A percentile compares a stretch with the other conserved stretches of the same genome.
phyloP scores from a whole-genome alignment of 148 eudicot genomes.

The Arbutus unedo region DNA sequence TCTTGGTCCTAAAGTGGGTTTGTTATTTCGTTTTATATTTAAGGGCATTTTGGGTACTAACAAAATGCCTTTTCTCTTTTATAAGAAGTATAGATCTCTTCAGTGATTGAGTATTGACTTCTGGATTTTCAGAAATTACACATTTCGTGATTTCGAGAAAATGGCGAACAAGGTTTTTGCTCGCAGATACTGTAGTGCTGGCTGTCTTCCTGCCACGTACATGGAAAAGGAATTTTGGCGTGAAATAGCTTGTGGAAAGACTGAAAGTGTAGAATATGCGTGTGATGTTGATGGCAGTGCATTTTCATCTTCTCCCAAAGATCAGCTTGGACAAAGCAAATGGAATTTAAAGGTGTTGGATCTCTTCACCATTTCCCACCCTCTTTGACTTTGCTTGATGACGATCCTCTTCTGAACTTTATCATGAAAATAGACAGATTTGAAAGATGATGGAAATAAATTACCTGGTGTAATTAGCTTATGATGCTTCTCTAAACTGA shows the following conservation, averaged over 20 bases:
- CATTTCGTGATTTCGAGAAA: conserved; percentile 95
- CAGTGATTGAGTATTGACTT: conserved; percentile 24
- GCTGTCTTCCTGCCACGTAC: conserved; percentile 75
- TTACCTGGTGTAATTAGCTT: not conserved
- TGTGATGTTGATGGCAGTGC: conserved; percentile 99
- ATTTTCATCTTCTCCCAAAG: conserved; percentile 82
- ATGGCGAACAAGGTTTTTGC: conserved; percentile 94
- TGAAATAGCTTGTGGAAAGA: conserved; percentile 90
- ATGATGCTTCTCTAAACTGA: not conserved
- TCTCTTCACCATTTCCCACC: conserved; percentile 11
- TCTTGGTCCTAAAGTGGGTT: too few relatives aligned
- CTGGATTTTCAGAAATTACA: conserved; percentile 69
- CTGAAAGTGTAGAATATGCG: conserved; percentile 96
- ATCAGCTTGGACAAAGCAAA: conserved; percentile 92
- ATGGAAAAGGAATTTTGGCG: conserved; percentile 99
- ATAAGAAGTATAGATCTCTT: not conserved
- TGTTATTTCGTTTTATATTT: too few relatives aligned
- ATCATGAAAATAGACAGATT: not conserved
- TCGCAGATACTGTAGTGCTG: conserved; percentile 82
- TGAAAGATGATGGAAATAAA: not conserved
- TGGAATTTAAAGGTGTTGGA: conserved; percentile 87
- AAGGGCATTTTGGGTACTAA: too few relatives aligned
- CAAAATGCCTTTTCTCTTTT: too few relatives aligned
- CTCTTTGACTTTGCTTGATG: conserved; percentile 8
- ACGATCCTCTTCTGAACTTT: not conserved